Conservation (phyloP, 176 grass and related monocot species). For the Tillandsia leiboldiana region DNA sequence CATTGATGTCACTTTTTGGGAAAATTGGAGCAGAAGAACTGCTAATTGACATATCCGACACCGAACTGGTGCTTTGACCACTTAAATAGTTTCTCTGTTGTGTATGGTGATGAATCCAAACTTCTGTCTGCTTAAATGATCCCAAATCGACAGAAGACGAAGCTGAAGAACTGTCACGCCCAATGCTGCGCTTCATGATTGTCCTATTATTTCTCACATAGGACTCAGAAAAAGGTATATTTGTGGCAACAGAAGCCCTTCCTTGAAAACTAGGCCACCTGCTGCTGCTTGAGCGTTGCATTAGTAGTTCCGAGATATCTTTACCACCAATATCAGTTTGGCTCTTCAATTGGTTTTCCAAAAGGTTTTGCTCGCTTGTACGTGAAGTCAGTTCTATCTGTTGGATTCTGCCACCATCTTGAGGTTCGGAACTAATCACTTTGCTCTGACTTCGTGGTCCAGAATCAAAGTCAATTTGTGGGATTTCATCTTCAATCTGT, state of each 20-base stretch:
- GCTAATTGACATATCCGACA: slow-evolving; percentile 71
- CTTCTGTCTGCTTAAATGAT: slow-evolving; percentile 47
- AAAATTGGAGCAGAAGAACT: slow-evolving; percentile 35
- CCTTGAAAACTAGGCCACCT: slow-evolving; percentile 56
- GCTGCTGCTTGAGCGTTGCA: slow-evolving; percentile 51
- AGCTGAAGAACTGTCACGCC: slow-evolving; percentile 52
- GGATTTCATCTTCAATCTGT: slow-evolving; percentile 8
- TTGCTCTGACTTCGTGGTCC: slow-evolving; percentile 12
- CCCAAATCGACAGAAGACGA: slow-evolving; percentile 79
- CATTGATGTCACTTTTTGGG: slow-evolving; percentile 34
- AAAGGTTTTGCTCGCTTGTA: slow-evolving; percentile 7
- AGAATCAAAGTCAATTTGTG: slow-evolving; percentile 13
- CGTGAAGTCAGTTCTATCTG: slow-evolving; percentile 14
- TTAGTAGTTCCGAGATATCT: slow-evolving; percentile 62
- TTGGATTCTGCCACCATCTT: slow-evolving; percentile 18
- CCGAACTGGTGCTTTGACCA: slow-evolving; percentile 51
- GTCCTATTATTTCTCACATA: slow-evolving; percentile 52
- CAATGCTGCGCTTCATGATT: slow-evolving; percentile 62
- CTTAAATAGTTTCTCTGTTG: slow-evolving; percentile 35
- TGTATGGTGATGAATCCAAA: slow-evolving; percentile 33
- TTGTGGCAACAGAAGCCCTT: slow-evolving; percentile 34
- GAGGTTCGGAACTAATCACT: slow-evolving; percentile 1
- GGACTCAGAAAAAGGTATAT: slow-evolving; percentile 59
- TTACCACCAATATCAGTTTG: slow-evolving; percentile 29
- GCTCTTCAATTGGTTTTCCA: slow-evolving; percentile 20